Evolutionary conservation across 352 stramenopile genomes (phyloP), one percentile per base, ranked within the genome.

Genomic region (Phytopythium aichiense): DNA sequence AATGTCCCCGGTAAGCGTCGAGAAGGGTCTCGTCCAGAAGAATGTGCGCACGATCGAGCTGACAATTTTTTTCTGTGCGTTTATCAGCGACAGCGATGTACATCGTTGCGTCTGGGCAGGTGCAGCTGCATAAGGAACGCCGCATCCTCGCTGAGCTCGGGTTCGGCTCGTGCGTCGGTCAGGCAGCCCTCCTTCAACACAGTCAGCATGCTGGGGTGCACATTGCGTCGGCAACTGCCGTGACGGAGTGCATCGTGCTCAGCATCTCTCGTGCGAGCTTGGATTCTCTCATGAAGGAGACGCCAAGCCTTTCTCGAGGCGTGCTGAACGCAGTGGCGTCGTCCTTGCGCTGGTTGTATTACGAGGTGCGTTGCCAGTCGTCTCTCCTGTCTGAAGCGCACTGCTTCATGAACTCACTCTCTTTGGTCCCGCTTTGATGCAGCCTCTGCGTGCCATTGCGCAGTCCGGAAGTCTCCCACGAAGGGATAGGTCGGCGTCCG

Each of bases 291-390:
- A 94, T 95, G 28, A 82, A 82, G 46, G 76, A 88, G 42, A 92
- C 76, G 7, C 77, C 78, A 1, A 74, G 80, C 16, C 77, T 95
- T 4, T 91, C 87, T 0, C 65, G 80, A 62, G 87, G 87, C 22
- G 84, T 94, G n/a, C 59, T 95, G 5, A 89, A 91, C 54, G 82
- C 85, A 0, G 81, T 95, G 23, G 85, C 84, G 2, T 92, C 82
- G 0, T 79, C 86, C 9, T 63, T 95, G 37, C 79, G 81, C 11
- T 86, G 82, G 66, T 65, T 92, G 8, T 95, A 93, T 52, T 89
- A 90, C 48, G 79, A 92, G 75, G 82, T 91, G 73, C 9, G 54
- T 33, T 40, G 23, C n/a, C 12, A 12, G 49, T 43, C 11, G 38
- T 33, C 13, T 22, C 43, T 49, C 42, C 6, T 28, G 20, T 49